These are phyloP conservation scores for Mortierella hygrophila DNA, from an alignment of 192 early-diverging fungal genomes.

Conservation along the genomic window DNA sequence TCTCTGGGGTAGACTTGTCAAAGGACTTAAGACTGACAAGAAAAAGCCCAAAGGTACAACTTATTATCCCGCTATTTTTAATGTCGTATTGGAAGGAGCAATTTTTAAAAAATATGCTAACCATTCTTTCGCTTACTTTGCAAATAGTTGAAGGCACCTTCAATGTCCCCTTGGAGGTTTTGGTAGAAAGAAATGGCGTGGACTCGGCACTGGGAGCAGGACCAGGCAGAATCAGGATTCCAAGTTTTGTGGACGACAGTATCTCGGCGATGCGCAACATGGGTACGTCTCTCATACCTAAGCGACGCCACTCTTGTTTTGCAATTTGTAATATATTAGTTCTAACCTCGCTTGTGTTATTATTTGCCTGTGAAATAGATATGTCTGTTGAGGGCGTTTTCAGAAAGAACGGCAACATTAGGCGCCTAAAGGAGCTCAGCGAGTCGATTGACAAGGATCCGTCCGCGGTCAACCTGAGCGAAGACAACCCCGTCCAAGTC, in stretches of 20 bases:
- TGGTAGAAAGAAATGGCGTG: slow-evolving; percentile 88
- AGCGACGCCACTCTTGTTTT: not conserved
- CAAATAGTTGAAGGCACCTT: slow-evolving; percentile 81
- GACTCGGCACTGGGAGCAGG: slow-evolving; percentile 80
- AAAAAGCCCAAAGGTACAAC: slow-evolving; percentile 69
- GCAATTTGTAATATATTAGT: not conserved
- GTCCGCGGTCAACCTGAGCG: slow-evolving; percentile 72
- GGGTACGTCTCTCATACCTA: slow-evolving; percentile 60
- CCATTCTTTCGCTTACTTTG: not conserved
- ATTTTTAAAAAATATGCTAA: not conserved
- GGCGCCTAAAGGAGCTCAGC: slow-evolving; percentile 86
- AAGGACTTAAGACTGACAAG: slow-evolving; percentile 71
- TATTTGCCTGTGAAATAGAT: slow-evolving; percentile 18
- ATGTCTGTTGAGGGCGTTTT: slow-evolving; percentile 95
- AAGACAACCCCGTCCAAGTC: slow-evolving; percentile 89
- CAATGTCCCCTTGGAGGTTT: slow-evolving; percentile 87
- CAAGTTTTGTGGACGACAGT: slow-evolving; percentile 87
- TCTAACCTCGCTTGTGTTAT: not conserved
- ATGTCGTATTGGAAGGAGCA: not conserved
- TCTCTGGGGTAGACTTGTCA: slow-evolving; percentile 81
- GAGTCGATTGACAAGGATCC: slow-evolving; percentile 91
- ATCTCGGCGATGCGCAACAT: slow-evolving; percentile 81
- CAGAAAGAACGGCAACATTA: slow-evolving; percentile 98
- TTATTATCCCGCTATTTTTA: not conserved
- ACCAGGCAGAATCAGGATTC: slow-evolving; percentile 79